Percentiles rank a stretch among this genome's conserved stretches.
Evolutionary conservation across 1,284 basidiomycete genomes (phyloP).

Genomic region (Sparassis latifolia): DNA sequence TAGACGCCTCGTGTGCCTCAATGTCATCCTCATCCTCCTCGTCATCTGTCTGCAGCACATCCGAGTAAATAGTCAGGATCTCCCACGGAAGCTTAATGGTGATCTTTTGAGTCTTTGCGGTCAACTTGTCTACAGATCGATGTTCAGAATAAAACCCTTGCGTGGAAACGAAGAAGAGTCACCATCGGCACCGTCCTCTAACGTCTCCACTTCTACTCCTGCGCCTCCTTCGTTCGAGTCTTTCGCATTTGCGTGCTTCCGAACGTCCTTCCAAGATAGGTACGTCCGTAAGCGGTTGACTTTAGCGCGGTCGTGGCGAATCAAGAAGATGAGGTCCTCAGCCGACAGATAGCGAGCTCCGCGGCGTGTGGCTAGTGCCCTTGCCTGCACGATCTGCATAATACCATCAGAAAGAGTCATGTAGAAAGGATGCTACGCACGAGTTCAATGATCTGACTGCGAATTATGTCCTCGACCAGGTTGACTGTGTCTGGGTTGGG

Average conservation of each 20-base stretch:
- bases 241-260: conserved; percentile 78
- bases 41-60: conserved; percentile 84
- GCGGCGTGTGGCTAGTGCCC: conserved; percentile 75
- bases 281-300: conserved; percentile 92
- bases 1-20: conserved; percentile 92
- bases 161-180: conserved; percentile 11
- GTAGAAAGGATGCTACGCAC: conserved; percentile 37
- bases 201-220: conserved; percentile 72
- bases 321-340: conserved; percentile 95
- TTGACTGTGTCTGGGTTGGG: conserved; percentile 84
- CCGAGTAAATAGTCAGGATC: conserved; percentile 85
- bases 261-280: conserved; percentile 97
- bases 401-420: background rate
- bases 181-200: conserved; percentile 78
- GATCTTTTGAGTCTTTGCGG: conserved; percentile 85
- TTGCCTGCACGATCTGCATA: conserved; percentile 82
- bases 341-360: conserved; percentile 83
- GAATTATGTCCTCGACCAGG: conserved; percentile 94
- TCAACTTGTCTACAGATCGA: conserved; percentile 57
- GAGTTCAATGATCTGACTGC: conserved; percentile 88
- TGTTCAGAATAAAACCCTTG: background rate
- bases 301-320: conserved; percentile 91
- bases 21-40: conserved; percentile 96
- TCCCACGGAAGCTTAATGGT: conserved; percentile 98
- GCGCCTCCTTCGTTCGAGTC: conserved; percentile 76